Base-by-base conservation (phyloP, 164 flowering plant species). In the Santalum album region DNA sequence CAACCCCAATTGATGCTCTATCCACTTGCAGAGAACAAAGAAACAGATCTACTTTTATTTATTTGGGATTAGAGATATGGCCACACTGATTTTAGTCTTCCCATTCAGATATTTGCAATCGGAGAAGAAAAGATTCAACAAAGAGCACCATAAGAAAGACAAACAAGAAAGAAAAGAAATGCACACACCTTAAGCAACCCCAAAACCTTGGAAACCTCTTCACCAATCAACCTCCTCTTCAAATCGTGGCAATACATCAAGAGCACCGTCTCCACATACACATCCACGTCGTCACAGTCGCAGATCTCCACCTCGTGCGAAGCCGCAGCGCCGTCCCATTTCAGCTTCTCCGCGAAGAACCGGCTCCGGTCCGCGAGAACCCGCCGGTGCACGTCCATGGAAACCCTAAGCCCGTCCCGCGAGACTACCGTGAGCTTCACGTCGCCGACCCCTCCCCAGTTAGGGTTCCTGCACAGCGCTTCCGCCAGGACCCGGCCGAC, bases 271-370 rank as follows among this genome's bases (percentile, higher is more conserved):
- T 88, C 95, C 60, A 86, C 82, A 72, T 91, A 91, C 9, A 76
- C 79, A 74, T 80, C 95, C 50, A 88, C 89, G 55, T 91, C 90
- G 65, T 86, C 95, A 55, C 90, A 84, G 21, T 88, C 96, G 49
- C 82, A 78, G 58, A 91, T 88, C 75, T 88, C 98, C 52, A 91
- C 89, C 11, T 74, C 61, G 61, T 83, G 87, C 51, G 67, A 40
- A 1, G 70, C 62, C n/a, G n/a, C n/a, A 49, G 63, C 78, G 48
- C 57, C 66, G 18, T 52, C 75, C 24, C 58, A 49, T 64, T 54
- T 56, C 46, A 91, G 62, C 69, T 80, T 88, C 59, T 80, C 95
- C 11, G 76, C 81, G 38, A 91, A 91, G 58, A 84, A 91, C 51
- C 83, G 65, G 61, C 96, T 88, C 59, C 71, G 67, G 10, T 60